Base-by-base conservation (phyloP, 2,329 filamentous ascomycete species). In the Parasarocladium wereldwijsianum region DNA sequence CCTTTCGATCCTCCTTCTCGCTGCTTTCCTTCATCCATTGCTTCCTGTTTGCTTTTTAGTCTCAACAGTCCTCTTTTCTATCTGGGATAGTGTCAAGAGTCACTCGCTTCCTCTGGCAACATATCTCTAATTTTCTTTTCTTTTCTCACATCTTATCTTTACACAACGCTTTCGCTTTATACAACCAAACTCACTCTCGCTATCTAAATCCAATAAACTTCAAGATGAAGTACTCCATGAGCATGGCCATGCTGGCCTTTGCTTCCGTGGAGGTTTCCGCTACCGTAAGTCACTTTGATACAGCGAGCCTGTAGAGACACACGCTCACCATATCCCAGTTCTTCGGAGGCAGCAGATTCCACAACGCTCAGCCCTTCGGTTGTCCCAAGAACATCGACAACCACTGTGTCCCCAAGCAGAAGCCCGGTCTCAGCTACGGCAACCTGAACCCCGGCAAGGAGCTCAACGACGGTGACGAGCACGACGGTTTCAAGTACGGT, bases 361-460 rank as follows among this genome's bases (percentile, higher is more conserved):
- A 37, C 8, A 32, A 44, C 15, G 58, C 59, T 29, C 42, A 49
- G 32, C 49, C 62, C 36, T 92, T 74, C 64, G 61, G 62, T 28
- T 77, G 65, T 51, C 83, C 84, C 9, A 56, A 59, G 35, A 84
- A 81, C 64, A 72, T 67, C 46, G 60, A 83, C 60, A 90, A 90
- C 61, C 56, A 76, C 44, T 94, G 87, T 57, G 72, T 67, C 34
- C 50, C 66, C n/a, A 54, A 73, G 40, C 81, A 92, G 58, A 55
- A 66, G 38, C 40, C 45, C 14, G 85, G 84, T 29, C 90, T 80
- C 52, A 59, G 77, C 60, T 94, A 79, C 70, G 53, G 54, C 16
- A 67, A 69, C 39, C 64, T 93, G 15, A 42, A 50, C 38, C 40
- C 57, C 20, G 83, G 81, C 25, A 43, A 49, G 11, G 74, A 18